Percentiles rank a stretch among this genome's conserved stretches.
phyloP scores from a whole-genome alignment of 2,329 filamentous ascomycete genomes.

The Lasiodiplodia theobromae region DNA sequence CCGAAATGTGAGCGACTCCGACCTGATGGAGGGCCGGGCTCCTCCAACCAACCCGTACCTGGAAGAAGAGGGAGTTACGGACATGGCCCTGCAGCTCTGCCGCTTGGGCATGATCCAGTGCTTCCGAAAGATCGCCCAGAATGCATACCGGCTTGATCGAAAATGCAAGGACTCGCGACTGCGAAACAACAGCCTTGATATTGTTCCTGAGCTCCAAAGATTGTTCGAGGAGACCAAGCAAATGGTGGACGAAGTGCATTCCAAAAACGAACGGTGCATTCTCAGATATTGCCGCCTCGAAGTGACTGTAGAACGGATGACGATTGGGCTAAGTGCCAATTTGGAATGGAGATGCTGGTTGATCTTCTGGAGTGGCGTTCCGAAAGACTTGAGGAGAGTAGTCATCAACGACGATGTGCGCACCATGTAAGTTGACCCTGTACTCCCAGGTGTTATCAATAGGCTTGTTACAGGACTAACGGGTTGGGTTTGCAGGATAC shows the following conservation, averaged over 20 bases:
- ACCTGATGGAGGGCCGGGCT: constrained; percentile 46
- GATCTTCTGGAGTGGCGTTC: constrained; percentile 49
- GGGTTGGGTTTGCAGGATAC: constrained; percentile 38
- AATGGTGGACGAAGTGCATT: constrained; percentile 45
- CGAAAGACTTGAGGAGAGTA: constrained; percentile 30
- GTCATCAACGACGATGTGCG: constrained; percentile 24
- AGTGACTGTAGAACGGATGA: constrained; percentile 42
- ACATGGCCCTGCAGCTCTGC: constrained; percentile 46
- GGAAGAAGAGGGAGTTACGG: constrained; percentile 41
- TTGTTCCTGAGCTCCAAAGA: constrained; percentile 42
- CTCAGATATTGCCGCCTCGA: constrained; percentile 42
- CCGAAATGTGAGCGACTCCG: constrained; percentile 48
- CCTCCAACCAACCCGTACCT: constrained; percentile 42
- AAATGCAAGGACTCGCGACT: constrained; percentile 35
- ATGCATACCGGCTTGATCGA: constrained; percentile 47
- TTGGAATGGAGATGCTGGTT: constrained; percentile 48
- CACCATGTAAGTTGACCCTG: constrained; percentile 9
- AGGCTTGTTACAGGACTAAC: neutral
- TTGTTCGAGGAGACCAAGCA: constrained; percentile 47
- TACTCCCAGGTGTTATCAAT: neutral
- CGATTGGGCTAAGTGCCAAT: constrained; percentile 41
- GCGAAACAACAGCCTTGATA: constrained; percentile 32
- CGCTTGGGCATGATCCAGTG: constrained; percentile 45
- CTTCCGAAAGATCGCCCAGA: constrained; percentile 45
- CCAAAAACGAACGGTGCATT: constrained; percentile 43